Evolutionary conservation across 192 early-diverging fungal genomes (phyloP), one percentile per base, ranked within the genome.

Genomic region (Rhizophagus clarus): DNA sequence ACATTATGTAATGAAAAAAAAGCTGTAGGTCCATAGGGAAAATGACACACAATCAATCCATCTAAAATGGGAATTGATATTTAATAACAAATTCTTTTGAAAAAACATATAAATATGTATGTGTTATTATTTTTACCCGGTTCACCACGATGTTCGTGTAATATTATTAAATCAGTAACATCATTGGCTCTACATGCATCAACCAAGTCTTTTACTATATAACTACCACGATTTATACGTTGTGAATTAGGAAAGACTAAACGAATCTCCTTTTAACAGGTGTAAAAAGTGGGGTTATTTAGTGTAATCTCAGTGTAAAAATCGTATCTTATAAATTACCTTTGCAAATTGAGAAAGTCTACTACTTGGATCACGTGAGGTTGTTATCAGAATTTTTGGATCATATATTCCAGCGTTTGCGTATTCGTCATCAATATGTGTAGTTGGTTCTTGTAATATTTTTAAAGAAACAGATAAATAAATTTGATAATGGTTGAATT

Each of bases 1-100:
- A 99, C 97, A 81, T 99, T 98, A 88, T 97, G 96, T 72, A 99
- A 88, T 20, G 96, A 95, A 86, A 99, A 99, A 86, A 96, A 96
- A 26, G 96, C 96, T 0, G 98, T 99, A 15, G 98, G 98, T 45
- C 98, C 98, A 85, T 99, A 96, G 56, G 98, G 98, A 81, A 99
- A 93, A 81, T 99, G 98, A 79, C 89, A 94, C 47, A 99, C 82
- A 40, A 98, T 91, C 89, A 99, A 92, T 42, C 96, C 95, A 89
- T 98, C 97, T 87, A 74, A 31, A 17, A 72, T 11, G 10, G 70
- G 32, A 56, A 45, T n/a, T 11, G 85, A 83, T 49, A 32, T 28
- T 61, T 24, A 34, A 8, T 68, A 40, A 4, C 26, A 56, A 64
- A 26, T 64, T 28, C 34, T 40, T 37, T 37, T 40, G 37, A 51